Conservation (phyloP, 257 asterid species). For the Asclepias syriaca region DNA sequence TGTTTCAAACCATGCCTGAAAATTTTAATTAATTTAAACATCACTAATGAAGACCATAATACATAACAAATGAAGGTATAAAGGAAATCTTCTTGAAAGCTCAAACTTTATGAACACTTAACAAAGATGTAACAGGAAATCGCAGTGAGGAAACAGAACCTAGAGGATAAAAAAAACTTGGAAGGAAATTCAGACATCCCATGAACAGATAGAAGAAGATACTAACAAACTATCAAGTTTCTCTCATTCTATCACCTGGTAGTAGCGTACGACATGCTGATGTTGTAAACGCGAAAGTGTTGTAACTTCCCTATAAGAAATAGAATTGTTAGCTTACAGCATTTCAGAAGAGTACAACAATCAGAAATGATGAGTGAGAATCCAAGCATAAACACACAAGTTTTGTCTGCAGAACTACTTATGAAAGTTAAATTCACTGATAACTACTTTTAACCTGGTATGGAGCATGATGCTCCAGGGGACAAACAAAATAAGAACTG, state of each 20-base stretch:
- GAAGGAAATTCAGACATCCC: slow-evolving; percentile 1
- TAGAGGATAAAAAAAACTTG: neutral
- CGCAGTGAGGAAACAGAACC: neutral
- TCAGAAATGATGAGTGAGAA: neutral
- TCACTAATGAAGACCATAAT: neutral
- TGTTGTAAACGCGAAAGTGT: slow-evolving; percentile 96
- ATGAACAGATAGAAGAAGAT: slow-evolving; percentile 11
- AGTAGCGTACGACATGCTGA: slow-evolving; percentile 93
- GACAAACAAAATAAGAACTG: neutral
- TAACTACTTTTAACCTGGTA: neutral
- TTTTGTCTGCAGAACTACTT: neutral
- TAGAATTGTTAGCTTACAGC: neutral
- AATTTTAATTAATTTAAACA: slow-evolving; percentile 17
- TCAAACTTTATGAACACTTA: neutral
- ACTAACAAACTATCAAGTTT: slow-evolving; percentile 9
- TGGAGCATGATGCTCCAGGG: neutral
- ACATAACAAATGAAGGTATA: neutral
- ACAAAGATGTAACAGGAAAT: too few relatives aligned
- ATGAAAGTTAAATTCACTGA: neutral
- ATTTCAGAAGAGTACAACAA: neutral
- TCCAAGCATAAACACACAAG: neutral
- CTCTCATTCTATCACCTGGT: slow-evolving; percentile 56
- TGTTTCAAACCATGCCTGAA: slow-evolving; percentile 97
- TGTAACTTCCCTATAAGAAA: slow-evolving; percentile 70
- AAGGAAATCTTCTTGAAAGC: neutral